A percentile compares a stretch with the other conserved stretches of the same genome.
Evolutionary conservation across 75 land plant species (phyloP).

Genomic region (Cryptomeria japonica): DNA sequence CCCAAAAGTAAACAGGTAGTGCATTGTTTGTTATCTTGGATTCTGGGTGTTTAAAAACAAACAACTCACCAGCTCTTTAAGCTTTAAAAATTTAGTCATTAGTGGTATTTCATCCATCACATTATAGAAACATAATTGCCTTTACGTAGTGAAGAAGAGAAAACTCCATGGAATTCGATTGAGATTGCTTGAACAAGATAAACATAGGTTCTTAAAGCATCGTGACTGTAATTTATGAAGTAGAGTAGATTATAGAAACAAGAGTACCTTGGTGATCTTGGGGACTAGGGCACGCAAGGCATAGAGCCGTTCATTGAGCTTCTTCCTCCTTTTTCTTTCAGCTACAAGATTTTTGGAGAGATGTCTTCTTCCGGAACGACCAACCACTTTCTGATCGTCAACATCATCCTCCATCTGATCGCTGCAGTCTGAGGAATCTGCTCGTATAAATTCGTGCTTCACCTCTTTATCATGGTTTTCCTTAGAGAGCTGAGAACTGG

Average conservation of each 20-base stretch:
- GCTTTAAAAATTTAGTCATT: no score
- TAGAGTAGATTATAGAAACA: background rate
- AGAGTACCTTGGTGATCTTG: conserved; percentile 80
- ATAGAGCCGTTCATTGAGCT: conserved; percentile 79
- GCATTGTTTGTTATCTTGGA: no score
- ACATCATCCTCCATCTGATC: conserved; percentile 82
- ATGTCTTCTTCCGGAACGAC: conserved; percentile 61
- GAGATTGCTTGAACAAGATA: background rate
- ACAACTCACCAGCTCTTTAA: no score
- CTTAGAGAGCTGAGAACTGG: conserved; percentile 8
- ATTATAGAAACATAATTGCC: background rate
- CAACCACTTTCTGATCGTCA: conserved; percentile 44
- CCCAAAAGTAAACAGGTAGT: no score
- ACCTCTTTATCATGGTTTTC: conserved; percentile 29
- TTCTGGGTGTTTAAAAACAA: no score
- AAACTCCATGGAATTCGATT: no score
- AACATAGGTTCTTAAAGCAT: background rate
- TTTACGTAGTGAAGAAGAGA: background rate
- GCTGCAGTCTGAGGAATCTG: conserved; percentile 70
- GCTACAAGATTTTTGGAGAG: conserved; percentile 86
- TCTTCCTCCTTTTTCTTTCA: conserved; percentile 91
- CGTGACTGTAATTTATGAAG: background rate
- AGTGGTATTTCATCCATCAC: background rate
- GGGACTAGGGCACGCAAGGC: conserved; percentile 83
- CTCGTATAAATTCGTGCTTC: conserved; percentile 16